Percentiles rank a stretch among this genome's conserved stretches.
These are phyloP conservation scores for Medicago truncatula DNA, from an alignment of 306 rosid species.

Conservation along the genomic window DNA sequence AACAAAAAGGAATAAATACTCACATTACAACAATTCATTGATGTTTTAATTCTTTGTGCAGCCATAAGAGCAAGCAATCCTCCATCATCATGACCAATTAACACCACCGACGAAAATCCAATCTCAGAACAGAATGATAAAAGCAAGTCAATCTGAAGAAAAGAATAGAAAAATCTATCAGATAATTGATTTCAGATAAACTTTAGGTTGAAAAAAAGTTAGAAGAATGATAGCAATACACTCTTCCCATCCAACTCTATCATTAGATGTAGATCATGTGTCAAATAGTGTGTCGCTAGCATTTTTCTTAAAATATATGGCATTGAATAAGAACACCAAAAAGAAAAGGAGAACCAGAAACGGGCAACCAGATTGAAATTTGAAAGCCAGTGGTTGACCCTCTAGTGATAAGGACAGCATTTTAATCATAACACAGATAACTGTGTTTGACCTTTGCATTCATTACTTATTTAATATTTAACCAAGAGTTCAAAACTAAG, in stretches of 20 bases:
- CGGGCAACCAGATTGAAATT: slow-evolving; percentile 8
- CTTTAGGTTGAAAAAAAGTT: background rate
- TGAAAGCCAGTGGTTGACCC: slow-evolving; percentile 14
- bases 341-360: background rate
- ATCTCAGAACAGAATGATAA: slow-evolving; percentile 48
- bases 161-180: background rate
- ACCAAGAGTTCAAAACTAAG: background rate
- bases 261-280: slow-evolving; percentile 5
- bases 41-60: slow-evolving; percentile 65
- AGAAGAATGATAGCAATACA: slow-evolving; percentile 4
- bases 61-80: slow-evolving; percentile 86
- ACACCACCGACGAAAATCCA: slow-evolving; percentile 44
- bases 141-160: slow-evolving; percentile 44
- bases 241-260: slow-evolving; percentile 12
- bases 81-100: slow-evolving; percentile 94
- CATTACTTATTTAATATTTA: slow-evolving; percentile 12
- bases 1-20: slow-evolving; percentile 37
- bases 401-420: background rate
- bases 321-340: background rate
- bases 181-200: slow-evolving; percentile 19
- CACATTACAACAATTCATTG: slow-evolving; percentile 65
- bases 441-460: background rate
- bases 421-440: slow-evolving; percentile 12
- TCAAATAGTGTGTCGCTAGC: background rate
- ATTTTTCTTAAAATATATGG: background rate